Evolutionary conservation across 2,329 filamentous ascomycete species (phyloP).

Genomic region (Verticillium longisporum): DNA sequence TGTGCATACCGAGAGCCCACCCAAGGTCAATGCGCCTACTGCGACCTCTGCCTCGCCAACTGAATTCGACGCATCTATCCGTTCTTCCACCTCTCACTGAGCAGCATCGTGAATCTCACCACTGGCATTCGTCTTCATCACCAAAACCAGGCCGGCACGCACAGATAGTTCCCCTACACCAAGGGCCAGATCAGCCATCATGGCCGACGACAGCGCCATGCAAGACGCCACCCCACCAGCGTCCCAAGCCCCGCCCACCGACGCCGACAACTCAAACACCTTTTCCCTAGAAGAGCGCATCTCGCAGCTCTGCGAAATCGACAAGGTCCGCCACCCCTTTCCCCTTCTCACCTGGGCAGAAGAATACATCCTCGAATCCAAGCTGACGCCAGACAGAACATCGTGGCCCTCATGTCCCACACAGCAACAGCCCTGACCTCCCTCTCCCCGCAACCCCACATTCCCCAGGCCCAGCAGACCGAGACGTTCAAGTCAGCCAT

Average conservation of each 20-base stretch:
- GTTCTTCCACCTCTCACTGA: background rate
- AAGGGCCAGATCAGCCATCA: background rate
- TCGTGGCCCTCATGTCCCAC: slow-evolving; percentile 32
- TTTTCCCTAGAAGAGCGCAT: slow-evolving; percentile 74
- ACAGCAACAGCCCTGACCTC: slow-evolving; percentile 38
- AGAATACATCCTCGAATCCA: background rate
- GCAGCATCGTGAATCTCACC: background rate
- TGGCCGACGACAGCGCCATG: slow-evolving; percentile 9
- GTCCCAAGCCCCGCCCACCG: slow-evolving; percentile 17
- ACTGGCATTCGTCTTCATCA: background rate
- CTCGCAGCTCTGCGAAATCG: slow-evolving; percentile 71
- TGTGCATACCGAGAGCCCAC: background rate
- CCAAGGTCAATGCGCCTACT: background rate
- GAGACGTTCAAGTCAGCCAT: slow-evolving; percentile 52
- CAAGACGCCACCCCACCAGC: slow-evolving; percentile 23
- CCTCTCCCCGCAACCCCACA: slow-evolving; percentile 25
- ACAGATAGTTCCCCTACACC: background rate
- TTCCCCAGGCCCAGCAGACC: slow-evolving; percentile 45
- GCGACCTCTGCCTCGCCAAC: background rate
- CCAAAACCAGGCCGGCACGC: background rate
- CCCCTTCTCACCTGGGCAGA: background rate
- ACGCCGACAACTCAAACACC: background rate
- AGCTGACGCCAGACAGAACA: slow-evolving; percentile 11
- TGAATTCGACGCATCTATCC: background rate
- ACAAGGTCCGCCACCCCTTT: slow-evolving; percentile 44